A percentile compares a stretch with the other conserved stretches of the same genome.
phyloP scores from a whole-genome alignment of 257 asterid genomes.

The Osmanthus fragrans region DNA sequence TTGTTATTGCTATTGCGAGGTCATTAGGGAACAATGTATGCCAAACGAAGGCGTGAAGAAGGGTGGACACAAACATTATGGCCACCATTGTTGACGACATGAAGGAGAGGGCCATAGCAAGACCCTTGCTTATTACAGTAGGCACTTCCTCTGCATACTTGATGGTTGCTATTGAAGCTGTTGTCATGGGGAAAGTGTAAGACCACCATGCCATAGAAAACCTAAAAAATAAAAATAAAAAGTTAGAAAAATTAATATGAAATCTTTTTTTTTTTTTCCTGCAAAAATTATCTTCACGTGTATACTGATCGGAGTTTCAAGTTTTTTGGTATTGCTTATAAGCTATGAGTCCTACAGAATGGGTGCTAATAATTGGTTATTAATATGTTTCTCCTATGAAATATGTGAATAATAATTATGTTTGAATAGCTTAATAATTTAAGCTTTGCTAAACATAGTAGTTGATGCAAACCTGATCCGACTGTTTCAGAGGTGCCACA shows the following conservation, averaged over 20 bases:
- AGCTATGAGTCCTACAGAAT: too few relatives aligned
- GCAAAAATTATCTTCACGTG: too few relatives aligned
- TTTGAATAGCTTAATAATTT: too few relatives aligned
- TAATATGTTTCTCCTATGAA: too few relatives aligned
- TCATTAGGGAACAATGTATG: conserved; percentile 81
- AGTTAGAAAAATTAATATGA: background rate
- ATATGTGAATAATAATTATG: too few relatives aligned
- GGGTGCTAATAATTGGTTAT: too few relatives aligned
- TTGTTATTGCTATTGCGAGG: conserved; percentile 87
- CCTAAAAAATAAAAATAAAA: conserved; percentile 36
- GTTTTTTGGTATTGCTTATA: too few relatives aligned
- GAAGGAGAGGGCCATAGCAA: conserved; percentile 66
- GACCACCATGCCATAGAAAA: conserved; percentile 99
- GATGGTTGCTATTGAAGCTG: conserved; percentile 86
- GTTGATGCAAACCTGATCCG: background rate
- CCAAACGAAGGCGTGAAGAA: conserved; percentile 85
- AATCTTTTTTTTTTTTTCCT: too few relatives aligned
- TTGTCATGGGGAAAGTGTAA: conserved; percentile 95
- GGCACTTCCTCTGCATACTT: conserved; percentile 86
- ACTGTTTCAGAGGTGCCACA: background rate
- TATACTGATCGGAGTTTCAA: too few relatives aligned
- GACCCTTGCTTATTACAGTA: conserved; percentile 45
- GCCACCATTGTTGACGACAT: conserved; percentile 83
- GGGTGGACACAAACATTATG: conserved; percentile 62
- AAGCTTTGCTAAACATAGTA: too few relatives aligned